Base-by-base conservation (phyloP, 129 eudicot genomes). In the Helichrysum umbraculigerum region DNA sequence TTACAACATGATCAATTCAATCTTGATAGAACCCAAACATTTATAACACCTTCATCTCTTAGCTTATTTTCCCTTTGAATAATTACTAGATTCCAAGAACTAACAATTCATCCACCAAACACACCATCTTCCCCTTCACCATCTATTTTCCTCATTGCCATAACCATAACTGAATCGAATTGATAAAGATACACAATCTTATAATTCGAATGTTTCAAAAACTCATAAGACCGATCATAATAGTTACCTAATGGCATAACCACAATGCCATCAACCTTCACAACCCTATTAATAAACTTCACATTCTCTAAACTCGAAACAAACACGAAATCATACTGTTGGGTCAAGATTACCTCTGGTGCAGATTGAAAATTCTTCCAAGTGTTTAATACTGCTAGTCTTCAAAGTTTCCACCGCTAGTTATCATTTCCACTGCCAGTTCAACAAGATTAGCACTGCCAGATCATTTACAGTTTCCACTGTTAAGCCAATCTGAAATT, bases 261-360 rank as follows among this genome's bases (percentile, higher is more conserved):
- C 71, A 82, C 82, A 69, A 85, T 66, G 20, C 90, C 92, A 74
- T 79, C 81, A 33, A 66, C 34, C 81, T 82, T 85, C 68, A 87
- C 70, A 66, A 83, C 74, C 28, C 86, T 70, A 61, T 81, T 75
- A 4, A 84, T 14, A 52, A 67, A 70, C 72, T 77, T 9, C n/a
- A 34, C 67, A 52, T 68, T 76, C 28, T 56, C 33, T 0, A 75
- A 83, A 70, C 76, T 80, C 28, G 74, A 75, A 7, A 79, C 75
- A 52, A 83, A 77, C 17, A 87, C 85, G 47, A 87, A 85, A 86
- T 90, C 89, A 68, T n/a, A n/a, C n/a, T n/a, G n/a, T n/a, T n/a
- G n/a, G n/a, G n/a, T n/a, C n/a, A n/a, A n/a, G n/a, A n/a, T n/a
- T n/a, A n/a, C n/a, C n/a, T n/a, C n/a, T n/a, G n/a, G n/a, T n/a